phyloP scores from a whole-genome alignment of 2,329 filamentous ascomycete genomes.

The Onygenales sp. region DNA sequence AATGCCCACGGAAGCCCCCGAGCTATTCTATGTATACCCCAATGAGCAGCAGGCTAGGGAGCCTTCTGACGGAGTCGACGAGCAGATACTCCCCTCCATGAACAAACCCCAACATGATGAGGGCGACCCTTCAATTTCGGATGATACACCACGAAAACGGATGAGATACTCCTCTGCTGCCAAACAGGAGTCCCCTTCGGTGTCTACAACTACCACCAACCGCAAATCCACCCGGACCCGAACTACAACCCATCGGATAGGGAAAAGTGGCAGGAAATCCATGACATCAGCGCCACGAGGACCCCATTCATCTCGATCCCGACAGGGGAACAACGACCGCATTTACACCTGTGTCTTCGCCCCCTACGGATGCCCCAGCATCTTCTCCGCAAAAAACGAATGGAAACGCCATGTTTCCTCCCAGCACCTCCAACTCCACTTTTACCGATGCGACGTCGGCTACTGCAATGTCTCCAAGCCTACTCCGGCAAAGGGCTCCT shows the following conservation, averaged over 20 bases:
- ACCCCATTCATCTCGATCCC: not conserved
- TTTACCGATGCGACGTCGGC: constrained; percentile 67
- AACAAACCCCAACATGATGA: not conserved
- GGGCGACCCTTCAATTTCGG: no score
- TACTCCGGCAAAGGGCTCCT: constrained; percentile 1
- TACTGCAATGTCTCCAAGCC: constrained; percentile 36
- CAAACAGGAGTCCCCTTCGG: not conserved
- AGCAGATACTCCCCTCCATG: not conserved
- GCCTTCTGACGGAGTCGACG: not conserved
- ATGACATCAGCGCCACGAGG: not conserved
- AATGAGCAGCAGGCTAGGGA: not conserved
- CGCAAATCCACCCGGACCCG: not conserved
- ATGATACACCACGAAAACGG: constrained; percentile 4
- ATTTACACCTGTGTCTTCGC: constrained; percentile 67
- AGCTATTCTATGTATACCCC: not conserved
- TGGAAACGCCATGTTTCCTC: constrained; percentile 85
- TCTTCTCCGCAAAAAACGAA: constrained; percentile 78
- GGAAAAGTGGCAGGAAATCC: not conserved
- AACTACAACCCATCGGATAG: not conserved
- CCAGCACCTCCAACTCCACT: constrained; percentile 66
- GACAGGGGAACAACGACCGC: constrained; percentile 4
- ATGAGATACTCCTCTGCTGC: not conserved
- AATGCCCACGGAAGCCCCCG: not conserved
- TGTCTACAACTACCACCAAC: not conserved
- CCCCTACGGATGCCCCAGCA: constrained; percentile 63